Base-by-base conservation (phyloP, 148 eudicot genomes). In the Camellia sinensis region DNA sequence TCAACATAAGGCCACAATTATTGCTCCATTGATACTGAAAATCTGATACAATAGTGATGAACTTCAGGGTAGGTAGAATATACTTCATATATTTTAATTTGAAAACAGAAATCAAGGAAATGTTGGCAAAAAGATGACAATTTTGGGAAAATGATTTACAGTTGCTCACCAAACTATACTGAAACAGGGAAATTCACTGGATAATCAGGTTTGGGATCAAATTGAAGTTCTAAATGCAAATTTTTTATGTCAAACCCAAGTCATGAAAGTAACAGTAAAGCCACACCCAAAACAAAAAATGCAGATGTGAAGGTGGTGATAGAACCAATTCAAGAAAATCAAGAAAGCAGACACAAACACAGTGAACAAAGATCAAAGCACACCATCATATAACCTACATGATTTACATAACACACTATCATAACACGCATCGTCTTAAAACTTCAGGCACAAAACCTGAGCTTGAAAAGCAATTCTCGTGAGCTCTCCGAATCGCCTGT, bases 401-500 rank as follows among this genome's bases (percentile, higher is more conserved):
- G 71, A 67, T 80, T 80, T 80, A 74, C 74, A 75, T 44, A 29
- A 75, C 75, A 40, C 52, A 67, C 68, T 81, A 44, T 80, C 60
- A 67, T 11, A 53, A 66, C 56, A 69, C 22, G 74, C 80, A 69
- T 76, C 44, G 44, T 71, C 79, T 46, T 6, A 60, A 17, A 59
- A 75, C 67, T 45, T 37, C 64, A 81, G 40, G 48, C 10, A 14
- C 37, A 3, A 52, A 70, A 67, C 22, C 64, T 10, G 59, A 53
- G 43, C 29, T 43, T 40, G 40, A 15, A 11, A 70, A 70, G 12
- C 10, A 57, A n/a, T n/a, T n/a, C n/a, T n/a, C n/a, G n/a, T n/a
- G n/a, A n/a, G n/a, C n/a, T n/a, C n/a, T n/a, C n/a, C n/a, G n/a
- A n/a, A n/a, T n/a, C n/a, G n/a, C n/a, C n/a, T n/a, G n/a, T n/a